Evolutionary conservation across 805 yeast genomes (phyloP), one percentile per base, ranked within the genome.

Genomic region (Sporopachydermia lactativora): DNA sequence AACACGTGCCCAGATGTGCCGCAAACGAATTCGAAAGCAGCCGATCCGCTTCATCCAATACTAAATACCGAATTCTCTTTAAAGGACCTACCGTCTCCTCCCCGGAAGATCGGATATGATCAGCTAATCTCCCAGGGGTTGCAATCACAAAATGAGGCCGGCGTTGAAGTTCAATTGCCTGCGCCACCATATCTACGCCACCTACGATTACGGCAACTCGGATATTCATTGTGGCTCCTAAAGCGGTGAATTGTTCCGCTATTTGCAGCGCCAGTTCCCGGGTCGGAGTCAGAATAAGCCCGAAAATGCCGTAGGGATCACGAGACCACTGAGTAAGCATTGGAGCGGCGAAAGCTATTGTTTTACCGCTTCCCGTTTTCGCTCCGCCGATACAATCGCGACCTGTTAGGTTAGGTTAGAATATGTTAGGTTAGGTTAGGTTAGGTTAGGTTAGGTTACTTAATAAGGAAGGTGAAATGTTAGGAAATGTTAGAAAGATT

Each of bases 331-430:
- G 70, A 1, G 94, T 75, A 42, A 92, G 65, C 84, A 92, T 89
- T 2, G 98, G 98, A n/a, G 85, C 94, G 1, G 89, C 97, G 68
- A 92, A 92, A 1, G 97, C 96, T 16, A 92, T 77, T 1, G 98
- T 92, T 57, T 92, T 92, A 71, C 98, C 98, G 14, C 94, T 80
- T 60, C 98, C 98, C 0, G 98, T 92, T 58, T 82, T 82, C 19
- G 98, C 98, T 36, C 98, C 98, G 40, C 98, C 99, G 40, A 92
- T 89, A 60, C 96, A 88, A 57, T 88, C 95, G 49, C 77, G 71
- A 4, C 94, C 61, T 54, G 11, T 5, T 3, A 5, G 16, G 8
- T 28, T 5, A 11, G n/a, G n/a, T n/a, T n/a, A n/a, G n/a, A n/a
- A n/a, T n/a, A n/a, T n/a, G n/a, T n/a, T n/a, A n/a, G n/a, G n/a